phyloP scores from a whole-genome alignment of 2,329 filamentous ascomycete species.

The Fusarium temperatum region DNA sequence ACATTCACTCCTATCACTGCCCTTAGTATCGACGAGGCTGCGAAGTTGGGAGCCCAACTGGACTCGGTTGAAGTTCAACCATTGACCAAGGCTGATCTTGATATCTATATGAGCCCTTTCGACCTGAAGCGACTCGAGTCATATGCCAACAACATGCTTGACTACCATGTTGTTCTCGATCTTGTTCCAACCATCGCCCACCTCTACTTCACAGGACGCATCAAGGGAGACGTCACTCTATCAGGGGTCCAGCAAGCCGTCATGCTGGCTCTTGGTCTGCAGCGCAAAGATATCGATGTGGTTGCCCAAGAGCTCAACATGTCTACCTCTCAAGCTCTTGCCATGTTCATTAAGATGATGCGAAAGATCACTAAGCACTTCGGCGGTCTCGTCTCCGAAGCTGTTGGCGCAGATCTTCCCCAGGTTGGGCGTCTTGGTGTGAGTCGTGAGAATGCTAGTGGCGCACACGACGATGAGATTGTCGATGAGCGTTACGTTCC shows the following conservation, averaged over 20 bases:
- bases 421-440: conserved; percentile 65
- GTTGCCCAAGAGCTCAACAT: conserved; percentile 82
- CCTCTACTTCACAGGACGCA: conserved; percentile 84
- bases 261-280: conserved; percentile 88
- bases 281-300: conserved; percentile 85
- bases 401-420: conserved; percentile 74
- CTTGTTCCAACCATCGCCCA: conserved; percentile 83
- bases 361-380: conserved; percentile 87
- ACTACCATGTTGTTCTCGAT: conserved; percentile 97
- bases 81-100: conserved; percentile 79
- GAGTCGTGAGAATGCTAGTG: conserved; percentile 66
- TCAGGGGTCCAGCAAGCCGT: conserved; percentile 87
- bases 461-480: conserved; percentile 74
- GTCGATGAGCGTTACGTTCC: conserved; percentile 74
- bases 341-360: conserved; percentile 97
- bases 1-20: conserved; percentile 81
- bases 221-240: conserved; percentile 74
- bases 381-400: conserved; percentile 75
- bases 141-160: conserved; percentile 96
- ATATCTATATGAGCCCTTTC: conserved; percentile 83
- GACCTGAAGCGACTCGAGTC: conserved; percentile 95
- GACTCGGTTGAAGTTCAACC: conserved; percentile 61
- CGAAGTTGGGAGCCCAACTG: conserved; percentile 74
- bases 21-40: conserved; percentile 87
- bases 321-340: conserved; percentile 80